Evolutionary conservation across 2,329 filamentous ascomycete genomes (phyloP).

Genomic region (Coleophoma cylindrospora): DNA sequence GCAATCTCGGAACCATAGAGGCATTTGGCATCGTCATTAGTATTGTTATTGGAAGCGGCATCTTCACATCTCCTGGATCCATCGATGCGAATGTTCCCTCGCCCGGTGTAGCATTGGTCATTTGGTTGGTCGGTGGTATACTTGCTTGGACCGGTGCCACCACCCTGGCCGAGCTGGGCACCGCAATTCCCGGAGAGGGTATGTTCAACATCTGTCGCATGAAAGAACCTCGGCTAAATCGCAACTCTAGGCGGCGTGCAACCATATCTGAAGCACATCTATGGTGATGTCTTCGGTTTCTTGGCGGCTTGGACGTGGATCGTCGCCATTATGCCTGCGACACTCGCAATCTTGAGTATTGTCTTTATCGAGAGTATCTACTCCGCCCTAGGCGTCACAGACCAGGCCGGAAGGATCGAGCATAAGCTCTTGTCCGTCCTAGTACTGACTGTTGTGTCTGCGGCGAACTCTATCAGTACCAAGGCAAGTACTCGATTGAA

Average conservation of each 20-base stretch:
- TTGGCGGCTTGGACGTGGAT: conserved; percentile 63
- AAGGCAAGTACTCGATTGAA: conserved; percentile 49
- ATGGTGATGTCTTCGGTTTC: conserved; percentile 56
- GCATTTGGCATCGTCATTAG: conserved; percentile 57
- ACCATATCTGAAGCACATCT: conserved; percentile 56
- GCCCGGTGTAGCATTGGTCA: conserved; percentile 48
- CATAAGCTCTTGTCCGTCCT: conserved; percentile 48
- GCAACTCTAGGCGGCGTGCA: conserved; percentile 48
- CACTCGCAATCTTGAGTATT: conserved; percentile 58
- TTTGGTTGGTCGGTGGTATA: conserved; percentile 57
- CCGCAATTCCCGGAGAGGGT: conserved; percentile 57
- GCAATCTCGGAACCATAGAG: conserved; percentile 39
- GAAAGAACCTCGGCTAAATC: too few relatives aligned
- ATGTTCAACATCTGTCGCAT: conserved; percentile 3
- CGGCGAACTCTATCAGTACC: conserved; percentile 52
- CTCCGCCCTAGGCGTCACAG: conserved; percentile 42
- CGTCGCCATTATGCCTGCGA: conserved; percentile 58
- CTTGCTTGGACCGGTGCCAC: conserved; percentile 60
- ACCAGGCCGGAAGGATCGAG: conserved; percentile 32
- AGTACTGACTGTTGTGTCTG: conserved; percentile 37
- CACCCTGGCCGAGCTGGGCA: conserved; percentile 58
- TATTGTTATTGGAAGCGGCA: conserved; percentile 59
- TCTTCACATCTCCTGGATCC: conserved; percentile 59
- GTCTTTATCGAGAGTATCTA: conserved; percentile 58
- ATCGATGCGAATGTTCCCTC: conserved; percentile 61